These are phyloP conservation scores for Epithemia pelagica DNA, from an alignment of 108 stramenopile genomes.

Conservation along the genomic window DNA sequence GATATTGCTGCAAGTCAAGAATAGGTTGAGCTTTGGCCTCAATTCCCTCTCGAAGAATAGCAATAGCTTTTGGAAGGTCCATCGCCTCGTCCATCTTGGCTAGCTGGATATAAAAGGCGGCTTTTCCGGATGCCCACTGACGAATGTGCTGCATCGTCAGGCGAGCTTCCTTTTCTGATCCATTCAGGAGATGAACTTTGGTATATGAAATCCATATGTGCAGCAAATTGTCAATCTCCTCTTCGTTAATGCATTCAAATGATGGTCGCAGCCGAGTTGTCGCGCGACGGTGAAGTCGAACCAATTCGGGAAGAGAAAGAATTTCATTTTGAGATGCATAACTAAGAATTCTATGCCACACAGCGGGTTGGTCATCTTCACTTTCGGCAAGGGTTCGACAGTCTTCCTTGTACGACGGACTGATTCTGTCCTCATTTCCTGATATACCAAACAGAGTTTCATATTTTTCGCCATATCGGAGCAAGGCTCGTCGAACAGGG, in stretches of 20 bases:
- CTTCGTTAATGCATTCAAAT: slow-evolving; percentile 2
- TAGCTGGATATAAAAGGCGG: slow-evolving; percentile 26
- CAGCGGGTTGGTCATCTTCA: slow-evolving; percentile 25
- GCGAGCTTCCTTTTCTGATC: slow-evolving; percentile 37
- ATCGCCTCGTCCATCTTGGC: slow-evolving; percentile 29
- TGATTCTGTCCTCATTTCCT: slow-evolving; percentile 10
- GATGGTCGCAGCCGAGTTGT: slow-evolving; percentile 51
- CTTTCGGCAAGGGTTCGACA: slow-evolving; percentile 28
- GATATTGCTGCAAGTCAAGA: slow-evolving; percentile 12
- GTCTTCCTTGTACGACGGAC: slow-evolving; percentile 22
- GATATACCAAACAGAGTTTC: slow-evolving; percentile 56
- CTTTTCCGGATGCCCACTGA: background rate
- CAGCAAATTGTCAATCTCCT: slow-evolving; percentile 18
- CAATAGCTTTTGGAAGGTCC: slow-evolving; percentile 8
- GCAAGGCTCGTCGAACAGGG: slow-evolving; percentile 23
- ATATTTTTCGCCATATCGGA: slow-evolving; percentile 65
- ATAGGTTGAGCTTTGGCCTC: slow-evolving; percentile 25
- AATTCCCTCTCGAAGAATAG: slow-evolving; percentile 22
- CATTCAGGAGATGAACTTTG: slow-evolving; percentile 19
- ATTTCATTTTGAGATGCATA: slow-evolving; percentile 9
- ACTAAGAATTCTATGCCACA: slow-evolving; percentile 33
- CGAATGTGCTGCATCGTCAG: slow-evolving; percentile 40
- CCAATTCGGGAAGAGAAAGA: slow-evolving; percentile 30
- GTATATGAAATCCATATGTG: slow-evolving; percentile 68
- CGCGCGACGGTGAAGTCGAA: slow-evolving; percentile 62